A percentile compares a stretch with the other conserved stretches of the same genome.
These are phyloP conservation scores for Paramarasmius palmivorus DNA, from an alignment of 1,284 basidiomycete species.

Conservation along the genomic window DNA sequence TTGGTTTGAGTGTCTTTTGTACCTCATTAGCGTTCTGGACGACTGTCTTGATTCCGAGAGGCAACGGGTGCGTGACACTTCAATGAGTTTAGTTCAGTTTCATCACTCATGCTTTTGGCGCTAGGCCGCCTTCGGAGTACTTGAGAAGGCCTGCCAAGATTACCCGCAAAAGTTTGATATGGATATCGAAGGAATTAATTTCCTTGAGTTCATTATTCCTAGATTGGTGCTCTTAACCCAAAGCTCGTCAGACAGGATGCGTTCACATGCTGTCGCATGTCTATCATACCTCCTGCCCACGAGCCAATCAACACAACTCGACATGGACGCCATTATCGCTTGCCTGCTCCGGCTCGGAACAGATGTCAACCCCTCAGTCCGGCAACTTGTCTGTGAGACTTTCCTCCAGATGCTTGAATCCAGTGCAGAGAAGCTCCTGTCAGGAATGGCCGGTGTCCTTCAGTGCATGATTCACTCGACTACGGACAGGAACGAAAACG, in stretches of 20 bases:
- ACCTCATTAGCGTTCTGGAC: constrained; percentile 79
- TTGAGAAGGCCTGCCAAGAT: constrained; percentile 97
- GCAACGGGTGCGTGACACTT: constrained; percentile 74
- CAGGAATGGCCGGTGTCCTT: constrained; percentile 93
- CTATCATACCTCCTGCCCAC: constrained; percentile 92
- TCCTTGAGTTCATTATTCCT: constrained; percentile 93
- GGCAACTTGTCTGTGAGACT: constrained; percentile 94
- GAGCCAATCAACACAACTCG: constrained; percentile 78
- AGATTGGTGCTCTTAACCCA: constrained; percentile 89
- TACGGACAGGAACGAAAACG: constrained; percentile 93
- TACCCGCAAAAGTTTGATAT: constrained; percentile 95
- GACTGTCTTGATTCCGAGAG: constrained; percentile 67
- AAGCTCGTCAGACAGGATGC: constrained; percentile 85
- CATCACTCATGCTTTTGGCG: background rate
- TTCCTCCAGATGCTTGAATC: constrained; percentile 91
- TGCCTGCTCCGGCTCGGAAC: constrained; percentile 93
- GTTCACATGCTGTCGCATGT: constrained; percentile 91
- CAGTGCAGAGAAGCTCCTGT: constrained; percentile 94
- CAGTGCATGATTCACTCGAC: constrained; percentile 99
- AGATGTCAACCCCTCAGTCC: constrained; percentile 90
- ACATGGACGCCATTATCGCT: constrained; percentile 92
- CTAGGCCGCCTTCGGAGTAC: constrained; percentile 91
- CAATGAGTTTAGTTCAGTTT: constrained; percentile 2
- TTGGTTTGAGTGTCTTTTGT: constrained; percentile 90
- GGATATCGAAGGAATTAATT: constrained; percentile 83